Base-by-base conservation (phyloP, 352 stramenopile species). In the Phytophthora hibernalis region DNA sequence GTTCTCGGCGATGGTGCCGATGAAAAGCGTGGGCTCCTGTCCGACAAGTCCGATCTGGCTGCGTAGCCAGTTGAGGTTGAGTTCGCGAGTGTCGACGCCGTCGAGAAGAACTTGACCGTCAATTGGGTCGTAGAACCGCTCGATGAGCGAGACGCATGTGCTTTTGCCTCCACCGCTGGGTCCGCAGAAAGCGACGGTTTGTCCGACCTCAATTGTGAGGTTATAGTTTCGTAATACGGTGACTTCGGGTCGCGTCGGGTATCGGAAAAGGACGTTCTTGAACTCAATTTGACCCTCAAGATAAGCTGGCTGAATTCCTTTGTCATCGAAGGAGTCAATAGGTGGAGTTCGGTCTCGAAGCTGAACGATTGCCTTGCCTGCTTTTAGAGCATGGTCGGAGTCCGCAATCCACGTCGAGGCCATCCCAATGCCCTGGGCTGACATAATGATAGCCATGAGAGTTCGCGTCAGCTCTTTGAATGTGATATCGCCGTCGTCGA, bases 181-280 rank as follows among this genome's bases (percentile, higher is more conserved):
- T 33, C 78, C 78, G 9, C 82, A 84, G 40, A 92, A 80, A 5
- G 80, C 83, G 0, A 92, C 80, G 0, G 80, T 91, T 30, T 86
- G 70, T 0, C 85, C 85, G 8, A 79, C 69, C 56, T 88, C 80
- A 24, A 96, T 86, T 6, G 77, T 80, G 11, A 99, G 65, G 60
- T 90, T 92, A 57, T 98, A 85, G 55, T 83, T 69, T 12, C 82
- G 76, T 9, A 98, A 83, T 21, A 98, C 83, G 9, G 56, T 70
- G 11, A 83, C 68, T 4, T 90, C 44, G 4, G 76, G 80, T 31
- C 87, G 73, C 5, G 68, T 83, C 3, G 89, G 86, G 70, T 96
- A 96, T 3, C 81, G 65, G 67, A 96, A 96, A 10, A 62, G 67
- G 20, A 96, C 77, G 57, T 91, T 59, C 47, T 71, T 56, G 56